Evolutionary conservation across 306 rosid genomes (phyloP).

Genomic region (Sophora flavescens): DNA sequence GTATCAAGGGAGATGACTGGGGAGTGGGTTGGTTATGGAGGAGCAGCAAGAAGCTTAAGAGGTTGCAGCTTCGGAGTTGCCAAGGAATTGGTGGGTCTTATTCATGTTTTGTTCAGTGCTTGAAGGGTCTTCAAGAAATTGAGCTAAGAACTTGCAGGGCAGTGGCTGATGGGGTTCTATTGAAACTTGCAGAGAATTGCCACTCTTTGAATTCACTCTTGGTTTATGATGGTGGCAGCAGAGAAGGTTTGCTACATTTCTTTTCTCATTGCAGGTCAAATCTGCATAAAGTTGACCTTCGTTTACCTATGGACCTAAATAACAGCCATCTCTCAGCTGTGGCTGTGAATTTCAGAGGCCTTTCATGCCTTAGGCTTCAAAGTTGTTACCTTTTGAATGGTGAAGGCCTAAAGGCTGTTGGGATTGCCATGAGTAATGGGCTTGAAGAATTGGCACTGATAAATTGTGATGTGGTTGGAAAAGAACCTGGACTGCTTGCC

Average conservation of each 20-base stretch:
- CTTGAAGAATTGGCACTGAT: conserved; percentile 83
- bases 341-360: conserved; percentile 55
- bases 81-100: conserved; percentile 80
- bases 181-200: conserved; percentile 66
- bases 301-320: conserved; percentile 84
- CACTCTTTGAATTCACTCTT: conserved; percentile 62
- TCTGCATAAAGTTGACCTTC: conserved; percentile 69
- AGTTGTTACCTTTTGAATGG: conserved; percentile 88
- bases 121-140: conserved; percentile 60
- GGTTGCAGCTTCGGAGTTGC: conserved; percentile 64
- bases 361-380: conserved; percentile 70
- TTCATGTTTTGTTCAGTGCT: conserved; percentile 63
- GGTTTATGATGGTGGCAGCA: conserved; percentile 90
- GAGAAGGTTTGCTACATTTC: conserved; percentile 69
- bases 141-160: conserved; percentile 87
- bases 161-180: conserved; percentile 70
- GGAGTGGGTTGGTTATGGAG: conserved; percentile 81
- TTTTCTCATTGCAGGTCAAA: conserved; percentile 49
- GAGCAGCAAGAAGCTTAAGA: conserved; percentile 67
- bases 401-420: conserved; percentile 74
- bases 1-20: conserved; percentile 67
- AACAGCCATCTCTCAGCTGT: conserved; percentile 71
- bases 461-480: conserved; percentile 86
- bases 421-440: conserved; percentile 49
- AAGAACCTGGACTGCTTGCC: conserved; percentile 83